phyloP scores from a whole-genome alignment of 2,329 filamentous ascomycete genomes.

The Talaromyces sp. region DNA sequence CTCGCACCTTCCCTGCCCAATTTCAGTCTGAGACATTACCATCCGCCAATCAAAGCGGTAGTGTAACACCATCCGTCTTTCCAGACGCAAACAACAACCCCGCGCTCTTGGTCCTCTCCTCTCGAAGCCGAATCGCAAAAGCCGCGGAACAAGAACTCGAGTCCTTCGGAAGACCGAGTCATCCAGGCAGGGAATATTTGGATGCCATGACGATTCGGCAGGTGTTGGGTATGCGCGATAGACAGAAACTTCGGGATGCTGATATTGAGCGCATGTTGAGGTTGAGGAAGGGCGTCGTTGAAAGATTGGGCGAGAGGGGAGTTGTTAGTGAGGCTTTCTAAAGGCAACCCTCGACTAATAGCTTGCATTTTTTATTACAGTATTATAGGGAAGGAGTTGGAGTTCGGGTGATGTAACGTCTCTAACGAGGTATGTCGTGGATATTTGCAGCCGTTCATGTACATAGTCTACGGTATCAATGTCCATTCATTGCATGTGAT shows the following conservation, averaged over 20 bases:
- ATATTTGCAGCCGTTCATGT: neutral
- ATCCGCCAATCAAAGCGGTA: neutral
- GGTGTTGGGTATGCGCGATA: constrained; percentile 48
- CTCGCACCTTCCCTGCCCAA: constrained; percentile 32
- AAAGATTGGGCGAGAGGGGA: constrained; percentile 34
- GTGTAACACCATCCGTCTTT: constrained; percentile 32
- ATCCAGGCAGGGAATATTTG: constrained; percentile 44
- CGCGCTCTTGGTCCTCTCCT: constrained; percentile 51
- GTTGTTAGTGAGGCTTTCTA: constrained; percentile 29
- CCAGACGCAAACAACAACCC: constrained; percentile 52
- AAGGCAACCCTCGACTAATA: neutral
- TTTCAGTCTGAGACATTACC: neutral
- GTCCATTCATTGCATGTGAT: neutral
- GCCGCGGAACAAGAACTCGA: constrained; percentile 54
- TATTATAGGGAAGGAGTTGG: neutral
- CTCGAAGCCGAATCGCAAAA: constrained; percentile 49
- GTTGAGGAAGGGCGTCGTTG: constrained; percentile 44
- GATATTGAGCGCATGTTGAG: constrained; percentile 46
- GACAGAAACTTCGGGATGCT: constrained; percentile 31
- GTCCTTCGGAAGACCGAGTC: constrained; percentile 42
- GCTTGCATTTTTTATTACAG: neutral
- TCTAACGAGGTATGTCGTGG: neutral
- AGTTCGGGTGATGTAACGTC: neutral
- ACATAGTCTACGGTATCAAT: constrained; percentile 1
- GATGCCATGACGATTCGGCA: constrained; percentile 51